Base-by-base conservation (phyloP, 208 protist genomes). In the Blastocrithidia nonstop region DNA sequence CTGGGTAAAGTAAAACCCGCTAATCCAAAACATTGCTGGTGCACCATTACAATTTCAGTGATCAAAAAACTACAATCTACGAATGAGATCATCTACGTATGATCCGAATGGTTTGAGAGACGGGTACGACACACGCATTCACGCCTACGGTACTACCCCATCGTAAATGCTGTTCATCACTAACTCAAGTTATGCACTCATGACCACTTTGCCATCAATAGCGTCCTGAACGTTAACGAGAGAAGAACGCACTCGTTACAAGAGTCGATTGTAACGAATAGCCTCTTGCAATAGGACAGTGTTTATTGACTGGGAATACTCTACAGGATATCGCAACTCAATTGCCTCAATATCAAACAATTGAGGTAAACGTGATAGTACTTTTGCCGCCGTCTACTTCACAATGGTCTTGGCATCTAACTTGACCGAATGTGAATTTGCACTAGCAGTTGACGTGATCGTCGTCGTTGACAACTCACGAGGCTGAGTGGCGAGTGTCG, bases 1-100 rank as follows among this genome's bases (percentile, higher is more conserved):
- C 61, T 97, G 93, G 23, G 96, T 96, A 76, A 98, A 98, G 84
- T 97, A 98, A 65, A 98, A 96, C 20, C 89, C 90, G 37, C 90
- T 95, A 25, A 98, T 72, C 90, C 91, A 97, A 71, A 96, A 98
- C 29, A 75, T 68, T 6, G 57, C 41, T 43, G 95, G 93, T 13
- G 73, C 76, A 0, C 73, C 91, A 24, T 67, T 57, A 27, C 86
- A 74, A 54, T 78, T 82, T 80, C 87, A 91, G 26, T 59, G 70
- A 31, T 66, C 54, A 6, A 96, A 70, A 53, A 99, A 99, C 15
- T 68, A 53, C 25, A 98, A 66, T 23, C 96, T 73, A 1, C 68
- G 61, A 24, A 95, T 56, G 8, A 98, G 62, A 66, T 99, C 96
- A 41, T 69, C 83, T 20, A 98, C 66, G 78, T 97, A 98, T 15